A percentile compares a stretch with the other conserved stretches of the same genome.
phyloP scores from a whole-genome alignment of 306 rosid species.

The Mucuna pruriens region DNA sequence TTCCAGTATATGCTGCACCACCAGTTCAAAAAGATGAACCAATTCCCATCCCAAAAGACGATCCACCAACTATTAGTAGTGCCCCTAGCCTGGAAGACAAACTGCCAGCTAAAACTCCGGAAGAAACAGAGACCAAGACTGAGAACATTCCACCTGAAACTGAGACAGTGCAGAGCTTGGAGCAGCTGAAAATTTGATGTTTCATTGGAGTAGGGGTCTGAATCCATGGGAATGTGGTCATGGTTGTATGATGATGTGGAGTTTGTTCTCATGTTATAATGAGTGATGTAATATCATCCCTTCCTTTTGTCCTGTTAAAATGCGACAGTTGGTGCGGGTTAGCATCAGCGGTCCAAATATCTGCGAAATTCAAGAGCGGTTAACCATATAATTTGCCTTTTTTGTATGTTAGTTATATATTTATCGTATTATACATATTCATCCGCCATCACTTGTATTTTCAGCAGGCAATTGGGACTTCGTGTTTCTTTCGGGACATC shows the following conservation, averaged over 20 bases:
- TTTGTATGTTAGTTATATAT: slow-evolving; percentile 37
- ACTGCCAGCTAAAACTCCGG: slow-evolving; percentile 42
- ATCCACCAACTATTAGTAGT: slow-evolving; percentile 21
- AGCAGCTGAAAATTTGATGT: slow-evolving; percentile 74
- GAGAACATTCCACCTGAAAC: slow-evolving; percentile 46
- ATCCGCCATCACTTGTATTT: neutral
- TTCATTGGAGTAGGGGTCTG: slow-evolving; percentile 30
- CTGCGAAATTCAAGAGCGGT: slow-evolving; percentile 56
- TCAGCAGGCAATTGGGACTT: neutral
- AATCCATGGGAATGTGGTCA: slow-evolving; percentile 47
- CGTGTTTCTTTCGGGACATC: slow-evolving; percentile 2
- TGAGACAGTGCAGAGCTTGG: slow-evolving; percentile 61
- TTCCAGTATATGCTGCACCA: slow-evolving; percentile 81
- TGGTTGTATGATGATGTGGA: slow-evolving; percentile 59
- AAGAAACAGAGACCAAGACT: slow-evolving; percentile 43
- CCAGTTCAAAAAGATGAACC: slow-evolving; percentile 39
- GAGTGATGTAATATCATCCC: slow-evolving; percentile 57
- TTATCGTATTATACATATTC: slow-evolving; percentile 15
- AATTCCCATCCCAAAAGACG: slow-evolving; percentile 7
- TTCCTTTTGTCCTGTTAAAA: slow-evolving; percentile 50
- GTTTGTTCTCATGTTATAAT: slow-evolving; percentile 55
- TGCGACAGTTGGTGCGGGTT: slow-evolving; percentile 71
- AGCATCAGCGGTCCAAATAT: slow-evolving; percentile 60
- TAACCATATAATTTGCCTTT: slow-evolving; percentile 44
- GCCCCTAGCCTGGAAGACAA: slow-evolving; percentile 38